These are phyloP conservation scores for baker's yeast (Saccharomyces cerevisiae) DNA, from an alignment of 805 yeast genomes.

Conservation along the genomic window DNA sequence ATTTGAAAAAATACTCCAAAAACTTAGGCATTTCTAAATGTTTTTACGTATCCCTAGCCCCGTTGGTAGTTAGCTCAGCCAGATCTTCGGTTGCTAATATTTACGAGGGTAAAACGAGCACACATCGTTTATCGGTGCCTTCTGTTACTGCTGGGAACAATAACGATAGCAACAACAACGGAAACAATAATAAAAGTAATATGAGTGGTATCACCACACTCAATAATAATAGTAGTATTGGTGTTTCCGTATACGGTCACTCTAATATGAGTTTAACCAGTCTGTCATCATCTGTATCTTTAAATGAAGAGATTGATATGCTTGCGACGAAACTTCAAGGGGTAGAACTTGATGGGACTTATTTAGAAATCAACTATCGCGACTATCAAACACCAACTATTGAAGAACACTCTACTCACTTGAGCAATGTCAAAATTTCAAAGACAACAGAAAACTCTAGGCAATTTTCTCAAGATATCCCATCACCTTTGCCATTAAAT, in stretches of 20 bases:
- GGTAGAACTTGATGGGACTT: slow-evolving; percentile 7
- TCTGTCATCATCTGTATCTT: slow-evolving; percentile 9
- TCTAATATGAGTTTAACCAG: slow-evolving; percentile 11
- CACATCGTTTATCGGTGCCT: neutral
- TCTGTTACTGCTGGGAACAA: slow-evolving; percentile 1
- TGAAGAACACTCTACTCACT: slow-evolving; percentile 11
- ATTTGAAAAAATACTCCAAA: slow-evolving; percentile 7
- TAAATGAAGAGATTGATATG: slow-evolving; percentile 9
- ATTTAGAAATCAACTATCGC: slow-evolving; percentile 7
- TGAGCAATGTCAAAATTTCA: slow-evolving; percentile 11
- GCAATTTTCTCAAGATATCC: neutral
- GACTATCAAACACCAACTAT: slow-evolving; percentile 15
- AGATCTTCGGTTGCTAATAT: neutral
- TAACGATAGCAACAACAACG: slow-evolving; percentile 1
- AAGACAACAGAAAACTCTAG: neutral
- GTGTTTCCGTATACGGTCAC: neutral
- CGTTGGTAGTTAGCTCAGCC: neutral
- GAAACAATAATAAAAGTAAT: neutral
- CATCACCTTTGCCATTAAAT: neutral
- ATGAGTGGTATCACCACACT: neutral
- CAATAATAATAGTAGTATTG: neutral
- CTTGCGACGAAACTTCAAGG: slow-evolving; percentile 9
- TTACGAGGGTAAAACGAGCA: neutral
- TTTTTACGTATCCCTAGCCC: slow-evolving; percentile 11
- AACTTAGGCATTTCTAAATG: slow-evolving; percentile 8